Evolutionary conservation across 768 basidiomycete genomes (phyloP), one percentile per base, ranked within the genome.

Genomic region (Suillus cothurnatus): DNA sequence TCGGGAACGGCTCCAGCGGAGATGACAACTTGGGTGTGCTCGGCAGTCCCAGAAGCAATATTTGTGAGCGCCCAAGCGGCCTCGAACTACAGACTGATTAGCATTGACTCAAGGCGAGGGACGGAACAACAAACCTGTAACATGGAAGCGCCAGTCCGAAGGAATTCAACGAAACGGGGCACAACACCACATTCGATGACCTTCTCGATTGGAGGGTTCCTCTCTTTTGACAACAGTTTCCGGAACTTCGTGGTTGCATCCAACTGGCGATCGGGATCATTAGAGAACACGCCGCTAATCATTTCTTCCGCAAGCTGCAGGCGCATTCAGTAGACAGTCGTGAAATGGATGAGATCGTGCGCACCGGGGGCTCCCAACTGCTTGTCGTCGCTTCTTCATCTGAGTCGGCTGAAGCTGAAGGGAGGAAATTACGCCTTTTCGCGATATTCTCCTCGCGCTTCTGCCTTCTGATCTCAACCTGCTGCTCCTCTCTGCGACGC

Each of bases 401-500:
- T 61, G 95, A 97, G 75, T 98, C 97, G 66, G 79, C 82, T 64
- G 84, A 81, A 57, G 86, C 79, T 32, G 87, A 84, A 41, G 94
- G 89, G 64, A 95, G 84, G 75, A 97, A 93, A 79, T 98, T 98
- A 68, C 97, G 85, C 78, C 97, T 87, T 84, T 99, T 99, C 66
- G 96, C 93, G 67, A 99, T 96, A 77, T 95, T 96, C 79, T 99
- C 97, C 77, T 99, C 97, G 71, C 97, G 86, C 82, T 99, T 99
- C 82, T 97, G 94, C 75, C 95, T 87, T 76, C 97, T 87, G 84
- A 99, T 98, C 85, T 99, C 97, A 64, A 99, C 97, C 74, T 99
- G 96, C 76, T 97, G 94, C 77, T 99, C 96, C 78, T 99, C 97
- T 65, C 97, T 89, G 77, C 97, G 90, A 79, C 95, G 91, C 71